Conservation (phyloP, 306 rosid genomes). For the Inga laurina region DNA sequence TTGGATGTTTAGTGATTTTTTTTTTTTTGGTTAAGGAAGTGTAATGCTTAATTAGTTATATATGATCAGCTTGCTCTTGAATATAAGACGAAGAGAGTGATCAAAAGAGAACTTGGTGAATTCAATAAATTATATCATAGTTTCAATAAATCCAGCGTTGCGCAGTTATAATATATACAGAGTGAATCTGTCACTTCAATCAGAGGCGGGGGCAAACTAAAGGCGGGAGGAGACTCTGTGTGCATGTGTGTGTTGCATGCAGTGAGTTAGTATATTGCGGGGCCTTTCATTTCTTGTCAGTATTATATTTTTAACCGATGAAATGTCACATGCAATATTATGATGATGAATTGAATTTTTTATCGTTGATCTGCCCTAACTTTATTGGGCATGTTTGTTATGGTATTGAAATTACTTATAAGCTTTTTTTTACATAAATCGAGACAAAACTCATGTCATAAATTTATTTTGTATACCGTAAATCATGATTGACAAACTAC, state of each 20-base stretch:
- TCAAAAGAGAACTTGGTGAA: no score
- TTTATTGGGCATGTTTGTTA: no score
- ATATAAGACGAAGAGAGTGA: not conserved
- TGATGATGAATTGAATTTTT: slow-evolving; percentile 37
- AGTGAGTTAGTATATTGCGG: slow-evolving; percentile 26
- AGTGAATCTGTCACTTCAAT: slow-evolving; percentile 8
- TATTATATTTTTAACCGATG: slow-evolving; percentile 26
- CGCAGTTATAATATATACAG: not conserved
- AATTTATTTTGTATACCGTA: not conserved
- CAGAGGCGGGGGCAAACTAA: slow-evolving; percentile 1
- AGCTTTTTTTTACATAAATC: no score
- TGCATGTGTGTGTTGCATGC: slow-evolving; percentile 29
- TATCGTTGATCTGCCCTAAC: not conserved
- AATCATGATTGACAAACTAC: not conserved
- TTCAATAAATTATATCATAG: not conserved
- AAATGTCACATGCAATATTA: slow-evolving; percentile 47
- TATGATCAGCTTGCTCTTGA: not conserved
- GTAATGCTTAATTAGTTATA: not conserved
- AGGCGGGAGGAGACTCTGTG: slow-evolving; percentile 8
- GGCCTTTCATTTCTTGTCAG: slow-evolving; percentile 37
- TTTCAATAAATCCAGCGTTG: not conserved
- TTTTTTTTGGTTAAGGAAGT: not conserved
- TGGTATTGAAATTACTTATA: no score
- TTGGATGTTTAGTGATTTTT: not conserved
- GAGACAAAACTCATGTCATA: no score